phyloP scores from a whole-genome alignment of 2,329 filamentous ascomycete species.

The Clonostachys rhizophaga region DNA sequence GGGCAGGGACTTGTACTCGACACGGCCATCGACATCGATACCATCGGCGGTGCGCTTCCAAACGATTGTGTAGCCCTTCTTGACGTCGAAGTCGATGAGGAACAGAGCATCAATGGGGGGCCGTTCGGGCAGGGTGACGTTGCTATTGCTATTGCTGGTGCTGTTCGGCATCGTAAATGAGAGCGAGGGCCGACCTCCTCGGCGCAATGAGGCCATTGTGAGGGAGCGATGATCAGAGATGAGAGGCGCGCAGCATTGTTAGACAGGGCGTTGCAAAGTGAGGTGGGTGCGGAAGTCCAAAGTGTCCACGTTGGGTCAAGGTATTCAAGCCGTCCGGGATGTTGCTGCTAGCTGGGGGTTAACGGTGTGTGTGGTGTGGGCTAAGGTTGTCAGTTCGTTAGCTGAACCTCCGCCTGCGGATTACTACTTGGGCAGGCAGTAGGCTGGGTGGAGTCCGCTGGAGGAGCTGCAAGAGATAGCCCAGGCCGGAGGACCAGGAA shows the following conservation, averaged over 20 bases:
- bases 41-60: constrained; percentile 75
- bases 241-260: constrained; percentile 16
- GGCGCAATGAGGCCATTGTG: constrained; percentile 35
- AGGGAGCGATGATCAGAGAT: constrained; percentile 1
- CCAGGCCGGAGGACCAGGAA: no score
- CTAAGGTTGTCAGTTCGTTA: no score
- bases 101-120: constrained; percentile 68
- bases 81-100: constrained; percentile 88
- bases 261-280: no score
- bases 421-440: no score
- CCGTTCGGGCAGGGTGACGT: constrained; percentile 17
- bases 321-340: no score
- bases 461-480: no score
- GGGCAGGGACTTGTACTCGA: constrained; percentile 95
- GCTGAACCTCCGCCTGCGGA: no score
- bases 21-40: constrained; percentile 75
- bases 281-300: no score
- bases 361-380: no score
- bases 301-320: no score
- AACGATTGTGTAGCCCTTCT: constrained; percentile 82
- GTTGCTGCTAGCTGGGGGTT: no score
- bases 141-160: not conserved
- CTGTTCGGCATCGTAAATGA: constrained; percentile 24
- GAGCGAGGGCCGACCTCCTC: constrained; percentile 27
- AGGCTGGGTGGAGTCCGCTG: no score